These are phyloP conservation scores for Erigeron canadensis DNA, from an alignment of 129 eudicot genomes.

Conservation along the genomic window DNA sequence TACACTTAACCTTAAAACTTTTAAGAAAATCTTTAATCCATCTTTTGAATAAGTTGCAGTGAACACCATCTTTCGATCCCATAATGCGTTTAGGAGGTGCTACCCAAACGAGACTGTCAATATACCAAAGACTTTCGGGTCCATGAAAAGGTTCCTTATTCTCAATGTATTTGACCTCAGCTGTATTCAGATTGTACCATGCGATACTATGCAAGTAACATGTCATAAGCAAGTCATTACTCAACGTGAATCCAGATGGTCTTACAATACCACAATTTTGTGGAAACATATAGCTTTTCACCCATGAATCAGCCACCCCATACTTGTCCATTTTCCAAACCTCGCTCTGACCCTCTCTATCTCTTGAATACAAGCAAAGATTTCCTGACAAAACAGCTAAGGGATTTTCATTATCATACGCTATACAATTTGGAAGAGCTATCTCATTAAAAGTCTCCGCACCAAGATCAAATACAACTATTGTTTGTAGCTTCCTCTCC, in stretches of 20 bases:
- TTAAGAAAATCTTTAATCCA: too few relatives aligned
- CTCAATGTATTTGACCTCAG: neutral
- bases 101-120: conserved; percentile 6
- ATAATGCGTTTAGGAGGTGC: neutral
- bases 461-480: neutral
- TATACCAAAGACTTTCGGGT: neutral
- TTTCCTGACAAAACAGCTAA: neutral
- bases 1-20: too few relatives aligned
- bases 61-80: too few relatives aligned
- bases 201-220: too few relatives aligned
- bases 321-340: conserved; percentile 7
- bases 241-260: neutral
- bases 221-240: neutral
- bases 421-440: neutral
- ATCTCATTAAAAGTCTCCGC: conserved; percentile 9
- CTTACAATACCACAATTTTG: neutral
- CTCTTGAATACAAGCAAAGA: neutral
- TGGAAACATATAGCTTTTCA: neutral
- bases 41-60: too few relatives aligned
- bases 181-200: neutral
- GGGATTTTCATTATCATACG: neutral
- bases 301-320: conserved; percentile 19
- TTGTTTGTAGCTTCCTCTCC: neutral
- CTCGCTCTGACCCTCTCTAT: neutral
- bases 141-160: neutral